Percentiles rank a stretch among this genome's conserved stretches.
Evolutionary conservation across 2,329 filamentous ascomycete species (phyloP).

Genomic region (Chrysoporthe deuterocubensis): DNA sequence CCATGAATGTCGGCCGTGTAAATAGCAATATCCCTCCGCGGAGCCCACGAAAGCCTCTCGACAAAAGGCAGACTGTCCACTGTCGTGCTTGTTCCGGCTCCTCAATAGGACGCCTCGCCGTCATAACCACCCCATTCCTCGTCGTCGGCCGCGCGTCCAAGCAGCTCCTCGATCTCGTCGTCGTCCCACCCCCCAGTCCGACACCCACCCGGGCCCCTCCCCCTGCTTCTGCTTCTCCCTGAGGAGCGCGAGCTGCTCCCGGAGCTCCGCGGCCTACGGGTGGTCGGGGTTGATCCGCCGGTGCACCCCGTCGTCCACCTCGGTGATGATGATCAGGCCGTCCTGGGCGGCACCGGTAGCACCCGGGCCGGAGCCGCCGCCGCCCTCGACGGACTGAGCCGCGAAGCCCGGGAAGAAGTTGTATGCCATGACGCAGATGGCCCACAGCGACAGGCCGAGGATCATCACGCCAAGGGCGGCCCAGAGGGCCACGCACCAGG

Average conservation of each 20-base stretch:
- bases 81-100: not conserved
- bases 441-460: not conserved
- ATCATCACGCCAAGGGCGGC: not conserved
- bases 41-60: no score
- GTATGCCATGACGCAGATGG: not conserved
- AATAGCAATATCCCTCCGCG: no score
- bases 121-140: not conserved
- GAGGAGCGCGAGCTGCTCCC: not conserved
- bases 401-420: not conserved
- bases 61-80: no score
- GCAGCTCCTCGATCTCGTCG: not conserved
- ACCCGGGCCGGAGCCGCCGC: no score
- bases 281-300: not conserved
- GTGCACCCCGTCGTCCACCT: not conserved
- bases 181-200: no score
- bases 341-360: not conserved
- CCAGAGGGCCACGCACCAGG: not conserved
- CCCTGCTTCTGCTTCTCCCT: not conserved
- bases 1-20: no score
- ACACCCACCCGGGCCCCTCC: not conserved
- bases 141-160: slow-evolving; percentile 5
- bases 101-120: not conserved
- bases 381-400: not conserved
- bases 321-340: not conserved
- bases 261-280: not conserved